These are phyloP conservation scores for Zygnema circumcarinatum DNA, from an alignment of 139 green algal genomes.

Conservation along the genomic window DNA sequence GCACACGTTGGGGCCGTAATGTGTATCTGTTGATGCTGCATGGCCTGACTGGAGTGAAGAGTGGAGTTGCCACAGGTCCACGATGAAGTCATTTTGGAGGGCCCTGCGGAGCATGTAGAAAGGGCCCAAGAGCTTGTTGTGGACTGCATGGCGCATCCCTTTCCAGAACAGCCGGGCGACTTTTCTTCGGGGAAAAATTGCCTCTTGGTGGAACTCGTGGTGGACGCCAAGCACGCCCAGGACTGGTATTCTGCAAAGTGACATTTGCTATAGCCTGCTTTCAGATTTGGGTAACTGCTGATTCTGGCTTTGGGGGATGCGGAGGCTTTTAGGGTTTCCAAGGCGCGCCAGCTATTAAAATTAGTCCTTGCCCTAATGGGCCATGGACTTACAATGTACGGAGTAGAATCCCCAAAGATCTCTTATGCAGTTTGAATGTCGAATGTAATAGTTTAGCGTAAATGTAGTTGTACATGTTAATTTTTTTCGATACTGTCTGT, in stretches of 20 bases:
- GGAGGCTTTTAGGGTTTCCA: too few species aligned
- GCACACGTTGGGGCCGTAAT: background rate
- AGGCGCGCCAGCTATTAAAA: too few species aligned
- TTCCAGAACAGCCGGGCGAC: background rate
- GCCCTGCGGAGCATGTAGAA: slow-evolving; percentile 78
- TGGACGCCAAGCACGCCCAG: slow-evolving; percentile 87
- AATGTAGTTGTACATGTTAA: too few species aligned
- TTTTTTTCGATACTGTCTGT: too few species aligned
- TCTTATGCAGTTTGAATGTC: too few species aligned
- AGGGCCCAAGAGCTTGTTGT: slow-evolving; percentile 79
- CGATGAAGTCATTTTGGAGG: slow-evolving; percentile 98
- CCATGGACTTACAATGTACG: too few species aligned
- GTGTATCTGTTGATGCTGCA: background rate
- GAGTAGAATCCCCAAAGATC: too few species aligned
- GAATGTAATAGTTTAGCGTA: too few species aligned
- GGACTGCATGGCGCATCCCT: slow-evolving; percentile 89
- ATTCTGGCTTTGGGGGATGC: too few species aligned
- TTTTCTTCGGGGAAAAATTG: slow-evolving; percentile 63
- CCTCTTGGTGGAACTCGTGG: slow-evolving; percentile 83
- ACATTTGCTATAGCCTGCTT: background rate
- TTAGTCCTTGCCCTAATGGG: too few species aligned
- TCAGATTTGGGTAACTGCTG: too few species aligned
- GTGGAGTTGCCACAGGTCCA: slow-evolving; percentile 63
- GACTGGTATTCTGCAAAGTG: slow-evolving; percentile 98
- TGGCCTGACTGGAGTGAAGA: too few species aligned